phyloP scores from a whole-genome alignment of 1,284 basidiomycete species.

The Mycena sp. region DNA sequence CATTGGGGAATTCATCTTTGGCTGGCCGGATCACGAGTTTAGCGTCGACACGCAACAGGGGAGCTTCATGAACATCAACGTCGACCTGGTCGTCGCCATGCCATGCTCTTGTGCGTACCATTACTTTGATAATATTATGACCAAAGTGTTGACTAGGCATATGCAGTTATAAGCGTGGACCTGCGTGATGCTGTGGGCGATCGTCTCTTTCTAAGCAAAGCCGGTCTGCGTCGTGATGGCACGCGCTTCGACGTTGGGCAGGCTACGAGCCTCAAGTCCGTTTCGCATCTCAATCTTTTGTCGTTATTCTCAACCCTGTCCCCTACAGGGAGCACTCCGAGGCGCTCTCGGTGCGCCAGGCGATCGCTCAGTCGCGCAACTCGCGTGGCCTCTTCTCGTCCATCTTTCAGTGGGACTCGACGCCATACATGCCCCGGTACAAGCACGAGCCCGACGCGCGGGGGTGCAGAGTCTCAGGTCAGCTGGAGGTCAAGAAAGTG shows the following conservation, averaged over 20 bases:
- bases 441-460: slow-evolving; percentile 71
- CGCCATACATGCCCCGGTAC: slow-evolving; percentile 74
- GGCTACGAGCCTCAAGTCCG: slow-evolving; percentile 77
- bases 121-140: neutral
- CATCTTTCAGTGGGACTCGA: slow-evolving; percentile 54
- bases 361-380: slow-evolving; percentile 72
- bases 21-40: slow-evolving; percentile 90
- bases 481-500: slow-evolving; percentile 88
- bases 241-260: slow-evolving; percentile 87
- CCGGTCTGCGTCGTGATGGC: slow-evolving; percentile 88
- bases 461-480: slow-evolving; percentile 89
- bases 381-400: slow-evolving; percentile 74
- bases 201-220: slow-evolving; percentile 78
- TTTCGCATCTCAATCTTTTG: slow-evolving; percentile 15
- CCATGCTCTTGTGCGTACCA: slow-evolving; percentile 85
- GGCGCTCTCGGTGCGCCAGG: slow-evolving; percentile 75
- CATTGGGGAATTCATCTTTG: slow-evolving; percentile 90
- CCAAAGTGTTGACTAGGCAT: slow-evolving; percentile 16
- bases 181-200: slow-evolving; percentile 94
- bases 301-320: neutral
- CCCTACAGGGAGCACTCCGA: slow-evolving; percentile 63
- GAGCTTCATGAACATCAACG: slow-evolving; percentile 83
- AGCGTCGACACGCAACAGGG: slow-evolving; percentile 75
- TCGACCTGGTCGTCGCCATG: slow-evolving; percentile 93
- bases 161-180: slow-evolving; percentile 84